These are phyloP conservation scores for Pelagophyceae sp. DNA, from an alignment of 352 stramenopile species.

Conservation along the genomic window DNA sequence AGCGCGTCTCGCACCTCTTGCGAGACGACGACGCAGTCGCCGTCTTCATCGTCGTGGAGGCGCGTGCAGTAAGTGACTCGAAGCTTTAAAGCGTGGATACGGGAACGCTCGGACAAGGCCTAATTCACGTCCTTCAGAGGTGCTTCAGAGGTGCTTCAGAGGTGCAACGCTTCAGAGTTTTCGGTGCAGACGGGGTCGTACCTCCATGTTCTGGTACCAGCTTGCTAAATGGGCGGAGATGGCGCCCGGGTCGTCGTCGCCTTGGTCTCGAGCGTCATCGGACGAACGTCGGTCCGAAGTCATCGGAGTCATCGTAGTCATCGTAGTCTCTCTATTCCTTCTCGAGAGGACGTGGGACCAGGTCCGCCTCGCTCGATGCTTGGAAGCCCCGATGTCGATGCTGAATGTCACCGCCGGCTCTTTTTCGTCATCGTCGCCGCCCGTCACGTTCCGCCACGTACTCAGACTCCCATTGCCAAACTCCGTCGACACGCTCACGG, in stretches of 20 bases:
- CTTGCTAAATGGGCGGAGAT: not conserved
- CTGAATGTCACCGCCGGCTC: not conserved
- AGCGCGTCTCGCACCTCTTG: not conserved
- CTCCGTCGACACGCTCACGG: not conserved
- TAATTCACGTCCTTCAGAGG: too few relatives aligned
- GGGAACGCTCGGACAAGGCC: not conserved
- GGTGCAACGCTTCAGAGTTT: too few relatives aligned
- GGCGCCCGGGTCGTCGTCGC: not conserved
- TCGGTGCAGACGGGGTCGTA: too few relatives aligned
- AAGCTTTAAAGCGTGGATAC: too few relatives aligned
- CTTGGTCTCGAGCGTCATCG: too few relatives aligned
- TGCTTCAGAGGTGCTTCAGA: too few relatives aligned
- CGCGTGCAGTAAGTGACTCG: not conserved
- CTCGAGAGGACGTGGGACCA: not conserved
- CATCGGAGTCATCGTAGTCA: too few relatives aligned
- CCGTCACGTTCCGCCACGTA: not conserved
- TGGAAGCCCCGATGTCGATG: not conserved
- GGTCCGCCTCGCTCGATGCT: not conserved
- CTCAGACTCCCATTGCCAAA: not conserved
- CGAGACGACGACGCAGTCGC: not conserved
- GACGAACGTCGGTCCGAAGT: too few relatives aligned
- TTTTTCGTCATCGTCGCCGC: not conserved
- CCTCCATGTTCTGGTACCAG: slow-evolving; percentile 19
- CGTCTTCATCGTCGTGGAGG: not conserved
- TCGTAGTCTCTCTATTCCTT: too few relatives aligned